phyloP scores from a whole-genome alignment of 768 basidiomycete genomes.

The Russula foetens region DNA sequence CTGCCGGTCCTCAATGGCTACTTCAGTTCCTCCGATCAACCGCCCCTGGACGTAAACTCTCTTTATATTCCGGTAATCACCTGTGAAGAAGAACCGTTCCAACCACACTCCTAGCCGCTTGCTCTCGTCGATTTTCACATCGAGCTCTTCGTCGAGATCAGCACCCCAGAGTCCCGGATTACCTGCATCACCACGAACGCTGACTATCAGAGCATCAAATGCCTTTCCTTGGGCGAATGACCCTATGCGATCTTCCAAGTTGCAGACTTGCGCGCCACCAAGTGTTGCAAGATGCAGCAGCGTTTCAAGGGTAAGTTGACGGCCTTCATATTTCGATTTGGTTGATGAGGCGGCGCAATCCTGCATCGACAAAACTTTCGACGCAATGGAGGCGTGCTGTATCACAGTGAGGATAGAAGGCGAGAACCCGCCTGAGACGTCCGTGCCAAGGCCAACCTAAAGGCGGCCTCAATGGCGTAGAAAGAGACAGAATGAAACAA shows the following conservation, averaged over 20 bases:
- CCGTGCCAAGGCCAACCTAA: slow-evolving; percentile 92
- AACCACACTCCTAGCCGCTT: slow-evolving; percentile 47
- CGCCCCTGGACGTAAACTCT: slow-evolving; percentile 80
- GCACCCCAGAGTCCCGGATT: slow-evolving; percentile 52
- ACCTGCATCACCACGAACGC: slow-evolving; percentile 41
- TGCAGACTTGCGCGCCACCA: slow-evolving; percentile 83
- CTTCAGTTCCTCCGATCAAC: slow-evolving; percentile 60
- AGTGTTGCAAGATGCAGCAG: slow-evolving; percentile 86
- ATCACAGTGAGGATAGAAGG: slow-evolving; percentile 71
- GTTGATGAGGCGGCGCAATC: slow-evolving; percentile 10
- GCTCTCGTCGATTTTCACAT: slow-evolving; percentile 21
- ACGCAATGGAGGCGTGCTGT: slow-evolving; percentile 69
- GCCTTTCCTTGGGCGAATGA: slow-evolving; percentile 74
- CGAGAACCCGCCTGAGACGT: slow-evolving; percentile 82
- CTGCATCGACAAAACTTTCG: slow-evolving; percentile 64
- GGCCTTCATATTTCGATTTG: slow-evolving; percentile 36
- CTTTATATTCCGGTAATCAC: slow-evolving; percentile 77
- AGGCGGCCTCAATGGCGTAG: neutral
- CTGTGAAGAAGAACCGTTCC: slow-evolving; percentile 81
- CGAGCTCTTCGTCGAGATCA: slow-evolving; percentile 28
- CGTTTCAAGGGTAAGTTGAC: slow-evolving; percentile 64
- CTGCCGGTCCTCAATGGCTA: neutral
- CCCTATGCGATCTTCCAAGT: slow-evolving; percentile 58
- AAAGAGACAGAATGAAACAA: neutral
- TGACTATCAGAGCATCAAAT: slow-evolving; percentile 83